Evolutionary conservation across 345 rosid genomes (phyloP), one percentile per base, ranked within the genome.

Genomic region (Punica granatum): DNA sequence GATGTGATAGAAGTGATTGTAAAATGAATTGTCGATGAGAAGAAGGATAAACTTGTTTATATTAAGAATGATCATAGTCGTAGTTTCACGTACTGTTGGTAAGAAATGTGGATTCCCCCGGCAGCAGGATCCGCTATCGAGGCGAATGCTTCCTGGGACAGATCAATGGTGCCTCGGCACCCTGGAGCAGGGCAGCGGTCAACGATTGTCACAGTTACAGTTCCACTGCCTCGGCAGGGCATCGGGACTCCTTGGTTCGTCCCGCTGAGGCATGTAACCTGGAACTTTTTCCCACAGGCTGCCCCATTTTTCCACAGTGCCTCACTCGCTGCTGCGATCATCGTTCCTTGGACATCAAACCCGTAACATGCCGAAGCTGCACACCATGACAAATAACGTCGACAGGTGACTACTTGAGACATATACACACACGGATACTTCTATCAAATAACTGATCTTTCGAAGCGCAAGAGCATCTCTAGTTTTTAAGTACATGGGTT

Each of bases 261-360:
- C 36, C 49, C 51, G 0, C 66, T 28, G 26, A 34, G 3, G 66
- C 70, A 30, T 2, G 23, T 37, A 6, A 60, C 75, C 35, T 32
- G 12, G 39, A 8, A 66, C 11, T 6, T n/a, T 35, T 46, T 21
- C 41, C 63, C 70, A 34, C 66, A 72, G 12, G 35, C 49, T 12
- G 59, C 3, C 10, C 66, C 32, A 1, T 51, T 15, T 1, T 66
- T 28, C 75, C 75, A 72, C 12, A 60, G 64, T 23, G 42, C 59
- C 33, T 59, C 7, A 11, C 74, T 59, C 10, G 59, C 74, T 33
- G 74, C 69, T 13, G 70, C 74, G 15, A 66, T 66, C 70, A 53
- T 64, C 44, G 54, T 60, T 26, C 64, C 73, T 12, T 49, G 6
- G 32, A 35, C 66, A 35, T 36, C 21, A 21, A 25, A 34, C 5